Evolutionary conservation across 495 filamentous ascomycete species (phyloP).

Genomic region (Daldinia concentrica): DNA sequence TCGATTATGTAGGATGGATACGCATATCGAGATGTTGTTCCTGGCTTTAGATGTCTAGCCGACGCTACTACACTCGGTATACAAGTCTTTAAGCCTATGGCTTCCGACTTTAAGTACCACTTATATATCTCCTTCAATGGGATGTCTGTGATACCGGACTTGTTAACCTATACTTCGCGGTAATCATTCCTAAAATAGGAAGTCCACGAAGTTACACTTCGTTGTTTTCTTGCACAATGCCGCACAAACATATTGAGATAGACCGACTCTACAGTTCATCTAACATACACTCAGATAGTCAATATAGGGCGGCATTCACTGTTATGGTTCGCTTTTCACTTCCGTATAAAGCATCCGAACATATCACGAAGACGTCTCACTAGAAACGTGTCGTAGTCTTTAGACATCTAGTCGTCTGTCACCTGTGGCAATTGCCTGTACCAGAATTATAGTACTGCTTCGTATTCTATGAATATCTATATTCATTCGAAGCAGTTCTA

Average conservation of each 20-base stretch:
- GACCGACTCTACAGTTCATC: not conserved
- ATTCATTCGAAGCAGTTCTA: not conserved
- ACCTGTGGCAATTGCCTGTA: not conserved
- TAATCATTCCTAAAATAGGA: constrained; percentile 3
- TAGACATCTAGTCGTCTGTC: not conserved
- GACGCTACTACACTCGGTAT: not conserved
- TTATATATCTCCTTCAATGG: not conserved
- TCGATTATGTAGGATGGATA: not conserved
- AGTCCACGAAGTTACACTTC: constrained; percentile 3
- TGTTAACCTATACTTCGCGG: constrained; percentile 2
- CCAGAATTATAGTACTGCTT: not conserved
- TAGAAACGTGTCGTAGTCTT: constrained; percentile 21
- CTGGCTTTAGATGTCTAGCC: not conserved
- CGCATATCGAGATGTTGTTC: constrained; percentile 1
- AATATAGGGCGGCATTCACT: not conserved
- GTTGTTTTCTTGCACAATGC: constrained; percentile 6
- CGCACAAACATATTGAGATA: not conserved
- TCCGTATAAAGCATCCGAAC: constrained; percentile 21
- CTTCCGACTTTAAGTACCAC: not conserved
- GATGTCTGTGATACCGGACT: constrained; percentile 2
- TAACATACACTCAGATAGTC: not conserved
- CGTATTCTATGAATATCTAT: not conserved
- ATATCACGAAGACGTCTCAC: constrained; percentile 32
- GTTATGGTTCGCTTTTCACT: constrained; percentile 31
- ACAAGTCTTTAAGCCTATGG: not conserved